A percentile compares a stretch with the other conserved stretches of the same genome.
phyloP scores from a whole-genome alignment of 2,329 filamentous ascomycete genomes.

The Fusarium sulawesiense region DNA sequence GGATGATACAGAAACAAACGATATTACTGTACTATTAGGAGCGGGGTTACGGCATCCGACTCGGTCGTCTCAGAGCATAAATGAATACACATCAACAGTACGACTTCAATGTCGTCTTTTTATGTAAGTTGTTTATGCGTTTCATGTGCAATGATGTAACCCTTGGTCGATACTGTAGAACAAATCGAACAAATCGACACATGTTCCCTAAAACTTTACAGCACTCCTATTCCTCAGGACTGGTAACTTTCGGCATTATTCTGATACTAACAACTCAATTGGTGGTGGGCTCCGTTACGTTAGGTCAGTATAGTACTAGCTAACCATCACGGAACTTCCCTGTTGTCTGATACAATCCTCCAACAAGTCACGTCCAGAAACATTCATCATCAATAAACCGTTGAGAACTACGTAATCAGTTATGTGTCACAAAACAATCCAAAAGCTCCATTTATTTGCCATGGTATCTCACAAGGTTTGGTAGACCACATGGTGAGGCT shows the following conservation, averaged over 20 bases:
- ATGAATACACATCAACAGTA: background rate
- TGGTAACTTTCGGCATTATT: background rate
- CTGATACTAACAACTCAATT: background rate
- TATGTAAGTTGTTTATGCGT: conserved; percentile 15
- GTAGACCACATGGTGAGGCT: conserved; percentile 22
- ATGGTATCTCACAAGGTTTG: background rate
- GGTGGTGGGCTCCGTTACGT: background rate
- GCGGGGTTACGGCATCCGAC: conserved; percentile 22
- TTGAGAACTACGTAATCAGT: conserved; percentile 20
- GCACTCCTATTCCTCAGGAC: background rate
- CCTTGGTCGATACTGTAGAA: background rate
- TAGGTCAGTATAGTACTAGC: background rate
- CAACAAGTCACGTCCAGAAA: background rate
- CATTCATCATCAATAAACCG: background rate
- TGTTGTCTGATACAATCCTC: background rate
- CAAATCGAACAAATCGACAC: conserved; percentile 25
- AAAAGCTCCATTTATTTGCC: conserved; percentile 7
- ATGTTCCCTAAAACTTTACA: conserved; percentile 9
- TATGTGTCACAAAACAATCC: conserved; percentile 12
- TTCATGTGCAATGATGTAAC: conserved; percentile 30
- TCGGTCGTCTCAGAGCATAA: conserved; percentile 13
- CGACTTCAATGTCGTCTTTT: conserved; percentile 9
- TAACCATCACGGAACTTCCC: background rate
- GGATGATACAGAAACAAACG: conserved; percentile 1
- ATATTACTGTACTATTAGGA: background rate